phyloP scores from a whole-genome alignment of 2,329 filamentous ascomycete species.

The Xylariaceae sp. region DNA sequence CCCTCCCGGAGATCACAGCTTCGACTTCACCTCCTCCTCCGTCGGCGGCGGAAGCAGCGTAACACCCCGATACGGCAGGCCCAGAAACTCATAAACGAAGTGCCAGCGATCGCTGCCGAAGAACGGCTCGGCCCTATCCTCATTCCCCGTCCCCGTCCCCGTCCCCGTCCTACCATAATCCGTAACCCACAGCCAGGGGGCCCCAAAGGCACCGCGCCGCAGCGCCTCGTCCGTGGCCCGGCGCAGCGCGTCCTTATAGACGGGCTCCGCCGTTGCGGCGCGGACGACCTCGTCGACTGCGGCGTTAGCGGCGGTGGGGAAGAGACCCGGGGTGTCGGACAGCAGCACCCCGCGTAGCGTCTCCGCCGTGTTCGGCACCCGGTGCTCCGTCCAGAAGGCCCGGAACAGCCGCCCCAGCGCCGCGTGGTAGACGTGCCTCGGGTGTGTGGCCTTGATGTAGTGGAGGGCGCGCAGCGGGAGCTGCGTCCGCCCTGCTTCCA shows the following conservation, averaged over 20 bases:
- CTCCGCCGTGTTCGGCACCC: conserved; percentile 21
- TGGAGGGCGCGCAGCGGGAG: conserved; percentile 68
- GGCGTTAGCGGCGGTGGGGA: too few species aligned
- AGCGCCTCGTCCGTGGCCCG: conserved; percentile 63
- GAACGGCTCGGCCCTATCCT: conserved; percentile 66
- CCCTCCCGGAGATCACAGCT: conserved; percentile 33
- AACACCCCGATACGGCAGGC: conserved; percentile 60
- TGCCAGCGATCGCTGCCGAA: conserved; percentile 78
- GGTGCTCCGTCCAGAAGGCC: conserved; percentile 56
- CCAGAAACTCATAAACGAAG: conserved; percentile 69
- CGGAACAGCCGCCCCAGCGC: conserved; percentile 59
- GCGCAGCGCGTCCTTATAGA: conserved; percentile 51
- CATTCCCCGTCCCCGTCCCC: too few species aligned
- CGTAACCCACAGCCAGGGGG: conserved; percentile 74
- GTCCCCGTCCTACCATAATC: conserved; percentile 41
- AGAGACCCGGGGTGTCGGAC: too few species aligned
- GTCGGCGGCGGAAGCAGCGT: conserved; percentile 41
- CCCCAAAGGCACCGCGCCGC: conserved; percentile 71
- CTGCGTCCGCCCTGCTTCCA: conserved; percentile 46
- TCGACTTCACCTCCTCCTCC: conserved; percentile 33
- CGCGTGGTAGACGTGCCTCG: conserved; percentile 52
- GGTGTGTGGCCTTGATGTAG: conserved; percentile 64
- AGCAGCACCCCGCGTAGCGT: conserved; percentile 33
- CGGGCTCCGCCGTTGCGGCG: conserved; percentile 49
- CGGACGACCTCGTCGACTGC: conserved; percentile 54